phyloP scores from a whole-genome alignment of 2,329 filamentous ascomycete genomes.

The Coniella lustricola region DNA sequence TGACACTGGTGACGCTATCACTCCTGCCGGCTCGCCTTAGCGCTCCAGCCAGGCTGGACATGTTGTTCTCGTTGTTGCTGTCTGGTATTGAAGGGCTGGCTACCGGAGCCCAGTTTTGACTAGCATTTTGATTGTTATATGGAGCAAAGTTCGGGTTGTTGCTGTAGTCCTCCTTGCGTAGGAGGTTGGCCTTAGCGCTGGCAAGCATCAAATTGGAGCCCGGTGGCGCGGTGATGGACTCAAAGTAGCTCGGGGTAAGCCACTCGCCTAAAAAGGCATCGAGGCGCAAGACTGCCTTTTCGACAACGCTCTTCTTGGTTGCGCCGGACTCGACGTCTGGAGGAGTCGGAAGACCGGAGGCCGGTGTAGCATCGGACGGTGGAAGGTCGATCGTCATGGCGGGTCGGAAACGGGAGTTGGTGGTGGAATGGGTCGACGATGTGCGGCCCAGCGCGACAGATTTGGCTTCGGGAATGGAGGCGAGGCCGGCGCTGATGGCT shows the following conservation, averaged over 20 bases:
- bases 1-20: conserved; percentile 15
- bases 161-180: conserved; percentile 66
- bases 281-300: conserved; percentile 64
- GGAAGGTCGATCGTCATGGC: conserved; percentile 16
- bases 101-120: conserved; percentile 33
- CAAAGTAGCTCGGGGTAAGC: conserved; percentile 89
- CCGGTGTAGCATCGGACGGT: conserved; percentile 11
- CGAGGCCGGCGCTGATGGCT: conserved; percentile 78
- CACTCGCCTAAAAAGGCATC: conserved; percentile 95
- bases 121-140: conserved; percentile 20
- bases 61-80: conserved; percentile 20
- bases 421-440: conserved; percentile 6
- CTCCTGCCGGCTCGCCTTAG: conserved; percentile 24
- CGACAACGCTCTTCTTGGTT: conserved; percentile 24
- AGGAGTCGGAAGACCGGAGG: conserved; percentile 18
- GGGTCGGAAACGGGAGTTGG: conserved; percentile 17
- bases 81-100: conserved; percentile 15
- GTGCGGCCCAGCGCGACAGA: conserved; percentile 17
- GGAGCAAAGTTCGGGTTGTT: conserved; percentile 34
- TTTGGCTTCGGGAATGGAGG: conserved; percentile 39
- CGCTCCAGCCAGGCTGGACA: conserved; percentile 28
- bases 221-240: conserved; percentile 83
- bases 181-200: conserved; percentile 77
- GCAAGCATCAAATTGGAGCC: conserved; percentile 81
- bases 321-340: conserved; percentile 2